Conservation (phyloP, 148 eudicot genomes). For the Vaccinium darrowii region DNA sequence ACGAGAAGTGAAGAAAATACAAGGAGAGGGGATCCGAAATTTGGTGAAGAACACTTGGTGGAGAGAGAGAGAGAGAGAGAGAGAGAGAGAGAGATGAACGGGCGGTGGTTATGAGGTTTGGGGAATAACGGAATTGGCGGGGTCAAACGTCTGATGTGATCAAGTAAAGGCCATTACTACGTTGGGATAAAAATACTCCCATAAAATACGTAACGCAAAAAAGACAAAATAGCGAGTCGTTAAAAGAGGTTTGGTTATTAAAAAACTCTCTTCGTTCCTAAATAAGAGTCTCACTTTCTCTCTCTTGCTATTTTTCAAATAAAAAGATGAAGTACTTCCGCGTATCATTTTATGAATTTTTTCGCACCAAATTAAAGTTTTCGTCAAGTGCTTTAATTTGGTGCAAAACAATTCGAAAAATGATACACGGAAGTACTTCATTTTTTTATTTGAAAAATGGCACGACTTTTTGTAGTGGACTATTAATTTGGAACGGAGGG, state of each 20-base stretch:
- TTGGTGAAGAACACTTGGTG: background rate
- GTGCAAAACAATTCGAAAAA: no score
- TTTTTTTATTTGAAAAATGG: no score
- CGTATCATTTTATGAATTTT: no score
- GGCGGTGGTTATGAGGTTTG: background rate
- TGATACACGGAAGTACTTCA: no score
- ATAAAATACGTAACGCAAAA: background rate
- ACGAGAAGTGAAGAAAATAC: background rate
- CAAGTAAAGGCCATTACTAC: background rate
- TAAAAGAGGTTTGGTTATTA: background rate
- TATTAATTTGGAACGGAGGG: no score
- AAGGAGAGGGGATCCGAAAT: constrained; percentile 3
- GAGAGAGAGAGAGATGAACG: background rate
- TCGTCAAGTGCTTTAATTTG: no score
- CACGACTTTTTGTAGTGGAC: no score
- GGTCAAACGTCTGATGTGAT: background rate
- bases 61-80: background rate
- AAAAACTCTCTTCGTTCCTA: no score
- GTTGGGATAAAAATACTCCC: background rate
- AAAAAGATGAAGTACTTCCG: no score
- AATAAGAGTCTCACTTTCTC: no score
- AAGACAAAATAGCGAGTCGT: background rate
- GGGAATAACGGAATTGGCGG: constrained; percentile 8
- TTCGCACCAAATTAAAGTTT: no score
- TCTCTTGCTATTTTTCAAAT: no score